Evolutionary conservation across 257 asterid species (phyloP).

Genomic region (Rubia yunnanensis): DNA sequence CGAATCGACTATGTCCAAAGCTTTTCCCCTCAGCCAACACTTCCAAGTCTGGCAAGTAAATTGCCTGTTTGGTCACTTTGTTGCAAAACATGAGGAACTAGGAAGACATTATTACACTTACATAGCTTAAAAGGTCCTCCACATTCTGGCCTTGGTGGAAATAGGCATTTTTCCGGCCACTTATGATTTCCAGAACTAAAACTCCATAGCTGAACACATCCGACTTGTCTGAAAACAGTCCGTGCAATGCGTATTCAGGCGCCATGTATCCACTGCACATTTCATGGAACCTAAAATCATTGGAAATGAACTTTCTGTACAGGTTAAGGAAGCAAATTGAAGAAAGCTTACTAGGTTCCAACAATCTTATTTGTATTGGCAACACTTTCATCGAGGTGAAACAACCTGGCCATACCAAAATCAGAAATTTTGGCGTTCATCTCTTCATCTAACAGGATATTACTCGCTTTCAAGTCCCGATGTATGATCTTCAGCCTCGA

Average conservation of each 20-base stretch:
- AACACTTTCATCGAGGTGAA: not conserved
- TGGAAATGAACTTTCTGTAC: not conserved
- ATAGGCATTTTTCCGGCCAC: conserved; percentile 21
- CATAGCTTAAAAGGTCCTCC: conserved; percentile 24
- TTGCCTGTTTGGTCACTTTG: not conserved
- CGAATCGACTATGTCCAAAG: conserved; percentile 14
- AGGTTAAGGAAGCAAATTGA: not conserved
- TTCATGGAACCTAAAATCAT: not conserved
- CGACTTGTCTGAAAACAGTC: not conserved
- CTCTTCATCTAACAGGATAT: conserved; percentile 8
- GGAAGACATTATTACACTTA: conserved; percentile 15
- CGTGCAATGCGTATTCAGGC: not conserved
- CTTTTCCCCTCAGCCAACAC: conserved; percentile 14
- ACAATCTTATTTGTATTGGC: not conserved
- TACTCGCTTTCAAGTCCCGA: conserved; percentile 13
- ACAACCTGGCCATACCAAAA: conserved; percentile 13
- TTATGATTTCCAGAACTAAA: conserved; percentile 35
- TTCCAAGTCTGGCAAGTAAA: conserved; percentile 20
- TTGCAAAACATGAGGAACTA: not conserved
- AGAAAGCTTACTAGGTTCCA: not conserved
- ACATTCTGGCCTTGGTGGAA: conserved; percentile 10
- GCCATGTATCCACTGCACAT: not conserved
- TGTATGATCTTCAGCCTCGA: conserved; percentile 5
- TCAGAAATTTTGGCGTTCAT: conserved; percentile 15
- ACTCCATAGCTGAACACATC: conserved; percentile 29